These are phyloP conservation scores for Lodderomyces theae DNA, from an alignment of 1,139 yeast species.

Conservation along the genomic window DNA sequence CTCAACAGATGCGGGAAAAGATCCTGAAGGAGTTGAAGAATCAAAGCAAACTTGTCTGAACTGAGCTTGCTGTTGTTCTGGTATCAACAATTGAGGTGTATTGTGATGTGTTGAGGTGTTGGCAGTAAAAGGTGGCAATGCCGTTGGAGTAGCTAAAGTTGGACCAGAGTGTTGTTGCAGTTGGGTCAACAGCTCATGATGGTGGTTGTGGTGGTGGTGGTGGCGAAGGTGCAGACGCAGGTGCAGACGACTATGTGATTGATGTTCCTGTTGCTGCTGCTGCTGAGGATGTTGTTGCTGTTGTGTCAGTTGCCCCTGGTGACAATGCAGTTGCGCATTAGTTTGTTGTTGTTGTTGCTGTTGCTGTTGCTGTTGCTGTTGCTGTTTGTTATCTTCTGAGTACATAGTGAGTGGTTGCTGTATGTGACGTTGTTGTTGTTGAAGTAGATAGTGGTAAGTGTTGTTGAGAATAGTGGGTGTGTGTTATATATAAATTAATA, in stretches of 20 bases:
- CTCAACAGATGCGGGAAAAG: constrained; percentile 7
- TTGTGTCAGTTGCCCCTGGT: background rate
- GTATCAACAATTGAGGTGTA: constrained; percentile 3
- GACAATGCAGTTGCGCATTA: too few species aligned
- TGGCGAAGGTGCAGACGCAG: constrained; percentile 1
- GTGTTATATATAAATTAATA: too few species aligned
- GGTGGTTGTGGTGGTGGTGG: constrained; percentile 3
- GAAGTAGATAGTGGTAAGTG: background rate
- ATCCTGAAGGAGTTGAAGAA: constrained; percentile 11
- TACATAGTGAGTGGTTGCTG: background rate
- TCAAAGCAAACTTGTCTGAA: constrained; percentile 37
- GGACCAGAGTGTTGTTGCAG: background rate
- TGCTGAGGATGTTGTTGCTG: background rate
- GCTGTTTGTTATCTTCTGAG: constrained; percentile 1
- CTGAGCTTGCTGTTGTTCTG: constrained; percentile 13
- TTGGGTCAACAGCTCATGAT: background rate
- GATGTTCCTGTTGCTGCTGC: background rate
- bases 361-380: background rate
- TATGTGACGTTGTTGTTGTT: background rate
- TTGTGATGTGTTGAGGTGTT: background rate
- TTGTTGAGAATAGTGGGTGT: background rate
- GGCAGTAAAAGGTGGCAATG: constrained; percentile 6
- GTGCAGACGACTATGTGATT: background rate
- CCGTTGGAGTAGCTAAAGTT: background rate
- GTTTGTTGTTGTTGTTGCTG: background rate